These are phyloP conservation scores for Fraxinus albicans DNA, from an alignment of 305 asterid genomes.

Conservation along the genomic window DNA sequence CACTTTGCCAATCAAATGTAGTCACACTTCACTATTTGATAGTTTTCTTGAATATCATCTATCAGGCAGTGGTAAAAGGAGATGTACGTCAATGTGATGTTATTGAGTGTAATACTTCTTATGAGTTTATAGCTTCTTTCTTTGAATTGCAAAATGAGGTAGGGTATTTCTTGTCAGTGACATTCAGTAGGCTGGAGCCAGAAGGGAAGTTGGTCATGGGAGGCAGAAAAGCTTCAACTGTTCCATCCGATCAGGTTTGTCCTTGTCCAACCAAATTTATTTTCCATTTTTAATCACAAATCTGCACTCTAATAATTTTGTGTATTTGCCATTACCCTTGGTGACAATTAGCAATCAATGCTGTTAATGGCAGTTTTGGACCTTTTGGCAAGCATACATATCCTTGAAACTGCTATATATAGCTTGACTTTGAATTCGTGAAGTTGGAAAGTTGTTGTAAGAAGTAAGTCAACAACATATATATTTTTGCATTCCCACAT, in stretches of 20 bases:
- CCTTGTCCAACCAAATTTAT: constrained; percentile 17
- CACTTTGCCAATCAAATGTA: not conserved
- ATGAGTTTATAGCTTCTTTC: constrained; percentile 17
- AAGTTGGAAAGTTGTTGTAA: not conserved
- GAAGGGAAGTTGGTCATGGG: constrained; percentile 96
- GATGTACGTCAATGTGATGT: not conserved
- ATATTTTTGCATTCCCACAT: not conserved
- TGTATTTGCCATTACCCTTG: not conserved
- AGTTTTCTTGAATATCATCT: not conserved
- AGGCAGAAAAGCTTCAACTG: constrained; percentile 66
- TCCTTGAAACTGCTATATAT: not conserved
- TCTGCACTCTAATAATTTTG: not conserved
- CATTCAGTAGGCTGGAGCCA: constrained; percentile 90
- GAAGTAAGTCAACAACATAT: not conserved
- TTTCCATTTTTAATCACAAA: not conserved
- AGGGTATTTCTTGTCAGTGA: constrained; percentile 56
- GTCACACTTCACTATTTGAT: constrained; percentile 11
- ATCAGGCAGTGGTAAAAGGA: not conserved
- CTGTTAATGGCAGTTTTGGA: not conserved
- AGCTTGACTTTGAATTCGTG: not conserved
- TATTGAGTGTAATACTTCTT: not conserved
- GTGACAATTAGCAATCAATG: not conserved
- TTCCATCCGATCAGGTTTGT: constrained; percentile 68
- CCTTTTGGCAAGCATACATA: not conserved
- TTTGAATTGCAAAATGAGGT: constrained; percentile 34